Conservation (phyloP, 176 grass and related monocot species). For the Ananas comosus region DNA sequence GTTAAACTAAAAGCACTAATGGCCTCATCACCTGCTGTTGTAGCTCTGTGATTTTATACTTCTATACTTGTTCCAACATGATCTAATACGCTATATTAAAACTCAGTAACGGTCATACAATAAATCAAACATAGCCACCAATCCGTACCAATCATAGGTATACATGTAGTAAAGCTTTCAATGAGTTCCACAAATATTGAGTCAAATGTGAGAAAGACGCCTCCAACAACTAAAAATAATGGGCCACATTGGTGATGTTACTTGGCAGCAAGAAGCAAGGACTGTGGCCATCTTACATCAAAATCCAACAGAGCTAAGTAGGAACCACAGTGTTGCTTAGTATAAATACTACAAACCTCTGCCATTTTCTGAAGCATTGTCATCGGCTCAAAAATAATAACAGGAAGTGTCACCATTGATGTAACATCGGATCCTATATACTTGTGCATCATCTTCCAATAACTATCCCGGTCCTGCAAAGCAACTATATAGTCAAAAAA, state of each 20-base stretch:
- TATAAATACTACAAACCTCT: constrained; percentile 51
- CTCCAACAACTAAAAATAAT: background rate
- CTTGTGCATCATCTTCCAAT: constrained; percentile 99
- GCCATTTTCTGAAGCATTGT: constrained; percentile 93
- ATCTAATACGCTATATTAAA: no score
- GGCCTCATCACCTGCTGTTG: no score
- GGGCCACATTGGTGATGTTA: background rate
- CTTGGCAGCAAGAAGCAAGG: background rate
- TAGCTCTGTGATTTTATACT: no score
- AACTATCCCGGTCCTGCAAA: constrained; percentile 82
- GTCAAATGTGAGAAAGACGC: no score
- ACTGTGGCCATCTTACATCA: background rate
- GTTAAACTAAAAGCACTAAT: no score
- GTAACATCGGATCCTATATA: constrained; percentile 98
- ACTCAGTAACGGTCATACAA: no score
- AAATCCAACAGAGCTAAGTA: background rate
- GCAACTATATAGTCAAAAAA: constrained; percentile 21
- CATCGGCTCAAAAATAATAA: constrained; percentile 99
- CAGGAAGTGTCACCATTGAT: constrained; percentile 94
- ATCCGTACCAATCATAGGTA: no score
- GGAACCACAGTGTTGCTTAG: background rate
- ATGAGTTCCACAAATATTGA: no score
- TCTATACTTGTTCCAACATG: no score
- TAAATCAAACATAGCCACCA: no score
- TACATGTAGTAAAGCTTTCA: no score